Base-by-base conservation (phyloP, 164 flowering plant species). In the Chloranthus sessilifolius region DNA sequence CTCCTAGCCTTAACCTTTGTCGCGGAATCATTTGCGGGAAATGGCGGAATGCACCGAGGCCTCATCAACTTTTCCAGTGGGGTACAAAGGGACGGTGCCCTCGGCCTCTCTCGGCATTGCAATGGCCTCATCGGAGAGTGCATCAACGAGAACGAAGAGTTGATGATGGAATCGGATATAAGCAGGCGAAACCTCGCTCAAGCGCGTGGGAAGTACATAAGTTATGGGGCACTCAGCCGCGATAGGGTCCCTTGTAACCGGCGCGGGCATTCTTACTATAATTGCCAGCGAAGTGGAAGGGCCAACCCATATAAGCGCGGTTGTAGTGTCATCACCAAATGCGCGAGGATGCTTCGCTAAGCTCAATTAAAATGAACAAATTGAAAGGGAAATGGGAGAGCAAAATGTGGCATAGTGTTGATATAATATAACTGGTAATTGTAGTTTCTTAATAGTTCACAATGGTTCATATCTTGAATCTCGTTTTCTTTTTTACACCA, bases 231-330 rank as follows among this genome's bases (percentile, higher is more conserved):
- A 1, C 65, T 79, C 3, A 47, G 14, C 50, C 27, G 40, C 24
- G 47, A 72, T 64, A n/a, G n/a, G 1, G 66, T 79, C 3, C 78
- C 77, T 0, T 79, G 85, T 60, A 58, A 31, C 19, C 58, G 57
- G 1, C 73, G 76, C 1, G 85, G 85, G 11, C 31, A 25, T 0
- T 76, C 85, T 26, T 76, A 74, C 63, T 76, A 74, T 62, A 57
- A 70, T 28, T 76, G 81, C 54, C 11, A 16, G 14, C 22, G 21
- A 7, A 39, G 64, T 5, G 47, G 56, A 0, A 20, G 15, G 42
- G 74, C 61, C 39, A 76, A 76, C 27, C 81, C 84, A 36, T 79
- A 76, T 63, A 11, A 29, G 1, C 66, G 83, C 5, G 72, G 70
- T 0, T 79, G 81, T 70, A 67, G 47, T 16, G 34, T 3, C 52